Percentiles rank a stretch among this genome's conserved stretches.
Evolutionary conservation across 2,329 filamentous ascomycete species (phyloP).

Genomic region (Pestalotiopsis sp.): DNA sequence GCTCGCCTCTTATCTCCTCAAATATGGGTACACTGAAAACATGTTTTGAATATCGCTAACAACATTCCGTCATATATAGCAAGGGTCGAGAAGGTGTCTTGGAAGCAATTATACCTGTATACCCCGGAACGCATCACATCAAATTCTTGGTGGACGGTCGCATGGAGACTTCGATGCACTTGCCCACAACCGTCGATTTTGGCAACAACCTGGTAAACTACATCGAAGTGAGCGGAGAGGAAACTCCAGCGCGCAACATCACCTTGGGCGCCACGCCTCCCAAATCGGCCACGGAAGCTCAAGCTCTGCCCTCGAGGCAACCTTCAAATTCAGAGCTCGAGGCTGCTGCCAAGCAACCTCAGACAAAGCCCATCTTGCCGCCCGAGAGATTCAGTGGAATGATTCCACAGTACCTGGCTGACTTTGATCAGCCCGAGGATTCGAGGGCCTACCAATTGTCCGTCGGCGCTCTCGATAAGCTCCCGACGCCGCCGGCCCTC

Average conservation of each 20-base stretch:
- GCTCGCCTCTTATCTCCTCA: neutral
- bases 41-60: slow-evolving; percentile 16
- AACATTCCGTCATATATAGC: slow-evolving; percentile 34
- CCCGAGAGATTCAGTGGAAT: slow-evolving; percentile 68
- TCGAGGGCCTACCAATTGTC: slow-evolving; percentile 74
- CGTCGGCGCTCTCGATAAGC: slow-evolving; percentile 72
- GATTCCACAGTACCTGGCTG: slow-evolving; percentile 83
- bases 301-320: slow-evolving; percentile 33
- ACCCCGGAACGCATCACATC: slow-evolving; percentile 93
- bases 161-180: slow-evolving; percentile 83
- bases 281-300: slow-evolving; percentile 30
- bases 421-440: slow-evolving; percentile 85
- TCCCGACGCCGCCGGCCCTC: slow-evolving; percentile 81
- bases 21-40: neutral
- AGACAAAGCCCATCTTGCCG: slow-evolving; percentile 58
- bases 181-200: slow-evolving; percentile 96
- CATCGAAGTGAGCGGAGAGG: slow-evolving; percentile 79
- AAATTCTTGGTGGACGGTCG: slow-evolving; percentile 94
- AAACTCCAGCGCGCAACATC: slow-evolving; percentile 27
- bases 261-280: slow-evolving; percentile 31
- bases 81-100: slow-evolving; percentile 65
- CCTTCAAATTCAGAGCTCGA: slow-evolving; percentile 39
- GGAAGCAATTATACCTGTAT: slow-evolving; percentile 78
- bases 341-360: slow-evolving; percentile 46
- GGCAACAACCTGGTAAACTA: slow-evolving; percentile 99